Conservation (phyloP, 345 rosid species). For the Viola odorata region DNA sequence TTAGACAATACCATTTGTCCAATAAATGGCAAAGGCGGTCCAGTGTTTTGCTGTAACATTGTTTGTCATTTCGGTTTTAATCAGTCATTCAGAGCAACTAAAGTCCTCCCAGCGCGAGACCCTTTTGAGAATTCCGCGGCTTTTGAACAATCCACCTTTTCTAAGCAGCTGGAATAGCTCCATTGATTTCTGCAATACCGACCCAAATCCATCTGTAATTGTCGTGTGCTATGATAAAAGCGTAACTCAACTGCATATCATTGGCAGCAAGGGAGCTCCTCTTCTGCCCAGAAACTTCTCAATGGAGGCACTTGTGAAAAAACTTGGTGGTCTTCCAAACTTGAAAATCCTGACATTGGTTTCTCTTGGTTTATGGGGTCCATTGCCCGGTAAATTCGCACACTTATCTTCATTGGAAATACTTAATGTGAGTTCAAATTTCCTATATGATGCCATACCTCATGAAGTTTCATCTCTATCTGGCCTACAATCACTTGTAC, state of each 20-base stretch:
- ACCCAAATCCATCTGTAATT: slow-evolving; percentile 49
- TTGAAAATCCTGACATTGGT: slow-evolving; percentile 70
- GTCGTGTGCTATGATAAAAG: slow-evolving; percentile 69
- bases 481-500: slow-evolving; percentile 67
- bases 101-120: slow-evolving; percentile 63
- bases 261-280: slow-evolving; percentile 43
- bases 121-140: slow-evolving; percentile 52
- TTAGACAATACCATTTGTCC: neutral
- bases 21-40: too few species aligned
- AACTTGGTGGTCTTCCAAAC: slow-evolving; percentile 58
- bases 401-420: slow-evolving; percentile 69
- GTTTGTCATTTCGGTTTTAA: slow-evolving; percentile 20
- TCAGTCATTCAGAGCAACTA: slow-evolving; percentile 47
- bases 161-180: slow-evolving; percentile 55
- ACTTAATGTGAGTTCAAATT: slow-evolving; percentile 80
- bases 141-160: slow-evolving; percentile 52
- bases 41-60: too few species aligned
- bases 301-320: slow-evolving; percentile 54
- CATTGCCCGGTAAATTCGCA: slow-evolving; percentile 56
- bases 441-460: slow-evolving; percentile 57
- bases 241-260: slow-evolving; percentile 67
- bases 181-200: slow-evolving; percentile 68
- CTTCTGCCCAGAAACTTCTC: slow-evolving; percentile 56
- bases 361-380: slow-evolving; percentile 85
- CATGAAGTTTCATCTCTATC: slow-evolving; percentile 49